Percentiles rank a stretch among this genome's conserved stretches.
Evolutionary conservation across 1,284 basidiomycete species (phyloP).

Genomic region (Microbotryum saponariae): DNA sequence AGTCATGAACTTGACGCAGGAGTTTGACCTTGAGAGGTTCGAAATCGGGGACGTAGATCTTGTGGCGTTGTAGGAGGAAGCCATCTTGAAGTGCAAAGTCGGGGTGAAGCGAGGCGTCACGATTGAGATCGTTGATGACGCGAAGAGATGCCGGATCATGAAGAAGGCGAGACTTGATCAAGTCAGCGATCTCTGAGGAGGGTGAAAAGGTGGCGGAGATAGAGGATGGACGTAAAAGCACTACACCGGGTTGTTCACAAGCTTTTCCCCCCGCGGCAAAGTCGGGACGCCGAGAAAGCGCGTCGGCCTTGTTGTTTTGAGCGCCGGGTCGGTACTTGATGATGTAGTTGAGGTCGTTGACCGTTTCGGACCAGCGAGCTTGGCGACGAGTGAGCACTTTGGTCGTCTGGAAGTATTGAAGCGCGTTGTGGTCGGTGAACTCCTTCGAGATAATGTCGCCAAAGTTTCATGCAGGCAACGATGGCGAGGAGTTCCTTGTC

Average conservation of each 20-base stretch:
- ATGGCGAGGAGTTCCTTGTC: conserved; percentile 47
- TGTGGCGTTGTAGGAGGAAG: too few relatives aligned
- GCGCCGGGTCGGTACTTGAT: conserved; percentile 45
- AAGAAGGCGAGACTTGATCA: too few relatives aligned
- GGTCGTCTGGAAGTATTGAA: conserved; percentile 43
- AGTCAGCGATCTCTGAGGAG: too few relatives aligned
- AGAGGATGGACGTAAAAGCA: too few relatives aligned
- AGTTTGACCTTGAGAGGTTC: too few relatives aligned
- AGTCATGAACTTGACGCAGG: too few relatives aligned
- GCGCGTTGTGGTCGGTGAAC: conserved; percentile 46
- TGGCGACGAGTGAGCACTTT: conserved; percentile 44
- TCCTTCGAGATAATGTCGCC: conserved; percentile 41
- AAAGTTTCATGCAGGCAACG: conserved; percentile 30
- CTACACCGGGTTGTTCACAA: neutral
- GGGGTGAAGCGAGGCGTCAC: too few relatives aligned
- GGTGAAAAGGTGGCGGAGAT: too few relatives aligned
- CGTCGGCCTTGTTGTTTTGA: conserved; percentile 41
- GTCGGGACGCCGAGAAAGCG: conserved; percentile 44
- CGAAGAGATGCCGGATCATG: too few relatives aligned
- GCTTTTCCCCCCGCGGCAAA: conserved; percentile 22
- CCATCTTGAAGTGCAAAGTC: too few relatives aligned
- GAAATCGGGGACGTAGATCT: too few relatives aligned
- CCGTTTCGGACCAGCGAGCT: conserved; percentile 43
- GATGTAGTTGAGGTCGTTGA: conserved; percentile 43
- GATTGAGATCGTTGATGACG: too few relatives aligned